A percentile compares a stretch with the other conserved stretches of the same genome.
phyloP scores from a whole-genome alignment of 495 filamentous ascomycete species.

The Penicillium dipodomyicola region DNA sequence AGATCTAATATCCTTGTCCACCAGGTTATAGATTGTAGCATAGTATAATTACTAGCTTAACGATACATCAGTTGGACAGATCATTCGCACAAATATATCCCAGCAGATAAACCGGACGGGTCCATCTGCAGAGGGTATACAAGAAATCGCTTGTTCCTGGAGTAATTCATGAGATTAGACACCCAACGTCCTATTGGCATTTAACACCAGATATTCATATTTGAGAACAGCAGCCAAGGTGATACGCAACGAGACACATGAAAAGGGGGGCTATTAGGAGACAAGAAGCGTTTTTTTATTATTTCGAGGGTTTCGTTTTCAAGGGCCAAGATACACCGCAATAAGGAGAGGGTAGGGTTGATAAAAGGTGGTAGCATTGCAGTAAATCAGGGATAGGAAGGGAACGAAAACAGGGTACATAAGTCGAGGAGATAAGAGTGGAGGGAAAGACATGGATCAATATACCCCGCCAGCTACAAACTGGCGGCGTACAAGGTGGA shows the following conservation, averaged over 20 bases:
- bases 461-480: conserved; percentile 1
- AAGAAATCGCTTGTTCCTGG: background rate
- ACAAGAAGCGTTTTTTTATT: conserved; percentile 9
- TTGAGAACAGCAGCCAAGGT: background rate
- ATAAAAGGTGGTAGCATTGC: conserved; percentile 1
- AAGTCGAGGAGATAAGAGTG: conserved; percentile 16
- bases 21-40: background rate
- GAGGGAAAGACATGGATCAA: conserved; percentile 15
- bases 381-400: conserved; percentile 3
- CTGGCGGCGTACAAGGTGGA: conserved; percentile 4
- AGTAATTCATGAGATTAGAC: background rate
- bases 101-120: background rate
- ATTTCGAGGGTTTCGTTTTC: conserved; percentile 9
- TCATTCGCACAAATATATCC: background rate
- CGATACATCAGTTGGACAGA: background rate
- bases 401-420: conserved; percentile 3
- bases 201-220: background rate
- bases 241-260: background rate
- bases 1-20: background rate
- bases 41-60: background rate
- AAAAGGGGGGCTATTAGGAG: conserved; percentile 3
- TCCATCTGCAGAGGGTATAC: background rate
- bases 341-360: conserved; percentile 1
- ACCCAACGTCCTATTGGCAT: background rate
- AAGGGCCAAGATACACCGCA: conserved; percentile 8